Base-by-base conservation (phyloP, 2,329 filamentous ascomycete genomes). In the Coniochaeta ligniaria region DNA sequence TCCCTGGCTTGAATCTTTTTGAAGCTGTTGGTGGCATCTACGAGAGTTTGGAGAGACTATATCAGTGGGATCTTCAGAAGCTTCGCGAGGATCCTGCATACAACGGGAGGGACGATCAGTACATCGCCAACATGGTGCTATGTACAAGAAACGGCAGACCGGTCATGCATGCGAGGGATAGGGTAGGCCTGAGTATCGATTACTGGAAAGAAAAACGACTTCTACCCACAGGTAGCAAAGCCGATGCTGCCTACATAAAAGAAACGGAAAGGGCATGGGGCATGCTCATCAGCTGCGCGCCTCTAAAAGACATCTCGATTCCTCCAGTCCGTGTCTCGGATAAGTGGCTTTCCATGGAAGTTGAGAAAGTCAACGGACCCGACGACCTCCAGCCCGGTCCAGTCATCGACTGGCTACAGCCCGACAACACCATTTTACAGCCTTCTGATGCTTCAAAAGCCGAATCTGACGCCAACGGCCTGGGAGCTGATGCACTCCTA, bases 21-120 rank as follows among this genome's bases (percentile, higher is more conserved):
- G 89, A 92, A 70, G 91, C 91, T 0, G 78, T 94, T 52, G 85
- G 84, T 4, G 90, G 90, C 3, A 78, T 96, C 6, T 91, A 88
- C 71, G 82, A 82, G 60, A 90, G 89, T 68, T 75, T 95, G 62
- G 78, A 82, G 62, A 86, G 80, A 66, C 75, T 96, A n/a, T 85
- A 90, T 68, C 78, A 84, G 54, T 89, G 90, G 78, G 90, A 95
- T 69, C 75, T 87, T 62, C 78, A 83, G 60, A 82, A 78, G 63
- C 71, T 87, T 33, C 79, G 80, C 11, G 78, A 81, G 61, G 80
- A 83, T 16, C 73, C 77, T 1, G 71, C 73, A 1, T 73, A 79
- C 66, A 67, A 67, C n/a, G 73, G 70, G 22, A 80, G 78, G 66
- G 72, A 77, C 1, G 79, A 82, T 33, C 74, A 78, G n/a, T 77